Evolutionary conservation across 306 rosid genomes (phyloP), one percentile per base, ranked within the genome.

Genomic region (Malus sieversii): DNA sequence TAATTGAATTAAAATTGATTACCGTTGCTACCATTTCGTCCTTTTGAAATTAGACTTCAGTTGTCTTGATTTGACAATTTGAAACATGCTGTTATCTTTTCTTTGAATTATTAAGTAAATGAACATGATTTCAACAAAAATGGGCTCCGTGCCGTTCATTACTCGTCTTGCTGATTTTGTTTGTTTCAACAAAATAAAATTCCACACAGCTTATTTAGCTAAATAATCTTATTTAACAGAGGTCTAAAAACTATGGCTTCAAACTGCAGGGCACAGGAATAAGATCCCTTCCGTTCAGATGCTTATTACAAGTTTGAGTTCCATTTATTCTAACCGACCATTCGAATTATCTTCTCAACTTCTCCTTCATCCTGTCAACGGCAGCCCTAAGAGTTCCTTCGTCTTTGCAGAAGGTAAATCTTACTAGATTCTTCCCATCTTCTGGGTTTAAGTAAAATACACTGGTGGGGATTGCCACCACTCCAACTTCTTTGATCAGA

Each of bases 391-490:
- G 88, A 57, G 99, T 95, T 68, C 67, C 89, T 82, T 92, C 98
- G 25, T 95, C 99, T 87, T 95, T 95, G 86, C 93, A 86, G 85
- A 95, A 95, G 5, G 99, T 87, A 60, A 95, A 95, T 70, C 99
- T 84, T 32, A 95, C 92, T 2, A 95, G 85, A 75, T 95, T 86
- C 87, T 92, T 95, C 30, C 99, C 99, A 2, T 95, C 97, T 84
- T 90, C 99, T 42, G 98, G 99, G 82, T 95, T 88, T 35, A 95
- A 82, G 86, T 90, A 95, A 82, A 95, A 95, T 1, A 88, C 97
- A 71, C 97, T 95, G 32, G 97, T 89, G 7, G 99, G 99, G 40
- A 95, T 95, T 66, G 98, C 99, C 68, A 85, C 99, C 16, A 95
- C 98, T 60, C 99, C 98, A 23, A 95, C 92, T 81, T 92, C 98